phyloP scores from a whole-genome alignment of 768 basidiomycete species.

The Boletus sp. region DNA sequence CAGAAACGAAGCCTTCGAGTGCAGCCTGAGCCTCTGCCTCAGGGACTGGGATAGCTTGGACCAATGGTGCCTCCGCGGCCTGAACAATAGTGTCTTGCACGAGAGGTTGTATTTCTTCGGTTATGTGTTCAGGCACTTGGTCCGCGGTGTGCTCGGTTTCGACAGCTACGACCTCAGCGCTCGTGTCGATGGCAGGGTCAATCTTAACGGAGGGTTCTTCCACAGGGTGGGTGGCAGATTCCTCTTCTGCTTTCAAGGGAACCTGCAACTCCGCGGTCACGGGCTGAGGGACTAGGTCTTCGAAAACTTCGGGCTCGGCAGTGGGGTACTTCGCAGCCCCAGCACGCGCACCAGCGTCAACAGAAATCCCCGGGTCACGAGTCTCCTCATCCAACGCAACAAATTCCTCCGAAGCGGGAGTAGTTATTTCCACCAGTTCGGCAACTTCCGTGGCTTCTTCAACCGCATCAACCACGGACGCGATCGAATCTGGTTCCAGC shows the following conservation, averaged over 20 bases:
- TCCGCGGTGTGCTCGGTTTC: slow-evolving; percentile 6
- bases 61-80: background rate
- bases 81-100: background rate
- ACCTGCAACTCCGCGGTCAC: slow-evolving; percentile 6
- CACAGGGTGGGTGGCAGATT: background rate
- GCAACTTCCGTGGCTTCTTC: slow-evolving; percentile 11
- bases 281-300: background rate
- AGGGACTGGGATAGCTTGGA: background rate
- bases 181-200: background rate
- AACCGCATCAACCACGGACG: background rate
- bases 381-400: slow-evolving; percentile 17
- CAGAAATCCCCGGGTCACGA: slow-evolving; percentile 5
- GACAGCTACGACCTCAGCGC: background rate
- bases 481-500: background rate
- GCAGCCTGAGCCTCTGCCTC: background rate
- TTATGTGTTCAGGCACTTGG: background rate
- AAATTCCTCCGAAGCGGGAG: slow-evolving; percentile 11
- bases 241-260: background rate
- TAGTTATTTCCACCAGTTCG: slow-evolving; percentile 12
- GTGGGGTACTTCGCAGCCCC: background rate
- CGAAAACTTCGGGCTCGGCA: background rate
- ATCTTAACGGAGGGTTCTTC: background rate
- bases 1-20: background rate
- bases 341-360: background rate
- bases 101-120: background rate